phyloP scores from a whole-genome alignment of 108 stramenopile species.

The Cyclostephanos tholiformis region DNA sequence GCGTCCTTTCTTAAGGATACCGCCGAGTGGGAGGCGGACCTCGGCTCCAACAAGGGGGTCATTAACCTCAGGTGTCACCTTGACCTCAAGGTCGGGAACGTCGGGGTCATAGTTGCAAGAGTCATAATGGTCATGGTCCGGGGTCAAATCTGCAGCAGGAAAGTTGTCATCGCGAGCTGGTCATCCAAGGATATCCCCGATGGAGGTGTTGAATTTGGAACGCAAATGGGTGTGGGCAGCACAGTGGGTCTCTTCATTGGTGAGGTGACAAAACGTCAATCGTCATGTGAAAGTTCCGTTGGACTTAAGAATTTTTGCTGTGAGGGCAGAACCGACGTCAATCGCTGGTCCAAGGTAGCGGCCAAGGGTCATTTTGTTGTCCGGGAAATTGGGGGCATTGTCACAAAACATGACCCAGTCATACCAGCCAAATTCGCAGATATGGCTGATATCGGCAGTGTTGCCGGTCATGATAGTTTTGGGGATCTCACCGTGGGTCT shows the following conservation, averaged over 20 bases:
- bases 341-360: slow-evolving; percentile 21
- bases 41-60: slow-evolving; percentile 39
- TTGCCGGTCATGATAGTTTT: slow-evolving; percentile 19
- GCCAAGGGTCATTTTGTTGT: slow-evolving; percentile 13
- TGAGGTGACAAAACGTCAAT: background rate
- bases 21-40: slow-evolving; percentile 35
- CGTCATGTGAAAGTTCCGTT: slow-evolving; percentile 17
- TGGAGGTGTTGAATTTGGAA: background rate
- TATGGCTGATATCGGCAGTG: slow-evolving; percentile 8
- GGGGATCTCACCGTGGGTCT: slow-evolving; percentile 2
- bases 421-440: too few species aligned
- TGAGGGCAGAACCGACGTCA: slow-evolving; percentile 28
- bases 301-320: slow-evolving; percentile 14
- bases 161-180: background rate
- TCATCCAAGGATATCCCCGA: background rate
- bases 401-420: slow-evolving; percentile 8
- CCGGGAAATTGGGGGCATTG: background rate
- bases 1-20: too few species aligned
- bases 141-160: slow-evolving; percentile 1
- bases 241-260: slow-evolving; percentile 6
- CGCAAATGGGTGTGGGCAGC: background rate
- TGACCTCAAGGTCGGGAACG: background rate
- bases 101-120: background rate
- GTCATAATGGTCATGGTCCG: background rate
- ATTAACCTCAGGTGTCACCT: background rate